Conservation (phyloP, 2,329 filamentous ascomycete genomes). For the Didymella exigua region DNA sequence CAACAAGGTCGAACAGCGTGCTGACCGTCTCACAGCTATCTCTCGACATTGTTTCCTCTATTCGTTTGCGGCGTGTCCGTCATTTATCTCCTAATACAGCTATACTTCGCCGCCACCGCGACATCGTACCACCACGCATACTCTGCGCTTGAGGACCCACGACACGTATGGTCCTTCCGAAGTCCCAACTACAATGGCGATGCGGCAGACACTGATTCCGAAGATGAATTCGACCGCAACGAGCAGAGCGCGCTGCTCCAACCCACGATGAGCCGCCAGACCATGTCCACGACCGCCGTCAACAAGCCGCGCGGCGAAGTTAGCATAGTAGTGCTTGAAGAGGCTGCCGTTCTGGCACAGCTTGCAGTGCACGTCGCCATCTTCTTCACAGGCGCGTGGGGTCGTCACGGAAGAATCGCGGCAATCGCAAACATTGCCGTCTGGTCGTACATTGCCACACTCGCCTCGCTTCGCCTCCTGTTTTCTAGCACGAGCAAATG, state of each 20-base stretch:
- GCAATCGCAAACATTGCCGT: conserved; percentile 70
- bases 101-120: conserved; percentile 59
- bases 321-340: conserved; percentile 73
- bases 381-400: conserved; percentile 66
- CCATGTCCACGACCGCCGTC: conserved; percentile 66
- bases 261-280: conserved; percentile 58
- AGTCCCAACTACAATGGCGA: conserved; percentile 44
- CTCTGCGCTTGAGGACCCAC: conserved; percentile 57
- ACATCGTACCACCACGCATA: conserved; percentile 64
- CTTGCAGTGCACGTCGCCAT: conserved; percentile 71
- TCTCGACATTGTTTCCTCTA: conserved; percentile 80
- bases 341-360: conserved; percentile 73
- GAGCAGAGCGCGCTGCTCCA: conserved; percentile 59
- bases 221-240: conserved; percentile 66
- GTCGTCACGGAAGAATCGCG: conserved; percentile 62
- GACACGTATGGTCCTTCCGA: conserved; percentile 47
- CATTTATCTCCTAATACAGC: conserved; percentile 66
- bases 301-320: conserved; percentile 78
- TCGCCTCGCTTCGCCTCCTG: conserved; percentile 74
- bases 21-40: conserved; percentile 62
- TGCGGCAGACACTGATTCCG: conserved; percentile 53
- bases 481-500: conserved; percentile 64
- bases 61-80: conserved; percentile 73
- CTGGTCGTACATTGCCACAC: conserved; percentile 80
- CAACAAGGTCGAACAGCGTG: background rate